phyloP scores from a whole-genome alignment of 169 alveolate species.

The Haemoproteus tartakovskyi region DNA sequence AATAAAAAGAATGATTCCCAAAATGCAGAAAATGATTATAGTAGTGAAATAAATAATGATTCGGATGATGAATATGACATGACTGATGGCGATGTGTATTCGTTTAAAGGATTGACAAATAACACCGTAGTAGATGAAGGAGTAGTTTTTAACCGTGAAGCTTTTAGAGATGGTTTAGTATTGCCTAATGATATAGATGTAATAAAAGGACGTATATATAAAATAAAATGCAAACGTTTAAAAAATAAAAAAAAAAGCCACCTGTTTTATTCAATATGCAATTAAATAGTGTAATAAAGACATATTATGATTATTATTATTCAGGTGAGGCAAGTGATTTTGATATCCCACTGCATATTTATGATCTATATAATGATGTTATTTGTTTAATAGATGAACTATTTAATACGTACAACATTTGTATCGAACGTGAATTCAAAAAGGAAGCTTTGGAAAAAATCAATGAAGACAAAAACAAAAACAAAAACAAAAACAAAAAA shows the following conservation, averaged over 20 bases:
- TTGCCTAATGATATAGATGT: conserved; percentile 29
- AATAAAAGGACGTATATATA: conserved; percentile 39
- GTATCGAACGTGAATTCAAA: background rate
- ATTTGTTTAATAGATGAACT: conserved; percentile 46
- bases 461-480: too few species aligned
- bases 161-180: background rate
- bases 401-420: conserved; percentile 6
- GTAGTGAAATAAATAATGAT: too few species aligned
- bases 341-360: conserved; percentile 12
- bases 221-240: background rate
- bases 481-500: too few species aligned
- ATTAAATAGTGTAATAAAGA: conserved; percentile 12
- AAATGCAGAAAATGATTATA: background rate
- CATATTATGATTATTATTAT: conserved; percentile 34
- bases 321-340: conserved; percentile 10
- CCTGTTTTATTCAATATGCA: background rate
- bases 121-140: too few species aligned
- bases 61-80: too few species aligned
- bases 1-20: background rate
- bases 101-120: too few species aligned
- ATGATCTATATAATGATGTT: conserved; percentile 26
- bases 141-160: too few species aligned
- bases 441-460: background rate
- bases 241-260: conserved; percentile 1
- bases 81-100: too few species aligned